Evolutionary conservation across 345 rosid genomes (phyloP).

Genomic region (Erucastrum elatum): DNA sequence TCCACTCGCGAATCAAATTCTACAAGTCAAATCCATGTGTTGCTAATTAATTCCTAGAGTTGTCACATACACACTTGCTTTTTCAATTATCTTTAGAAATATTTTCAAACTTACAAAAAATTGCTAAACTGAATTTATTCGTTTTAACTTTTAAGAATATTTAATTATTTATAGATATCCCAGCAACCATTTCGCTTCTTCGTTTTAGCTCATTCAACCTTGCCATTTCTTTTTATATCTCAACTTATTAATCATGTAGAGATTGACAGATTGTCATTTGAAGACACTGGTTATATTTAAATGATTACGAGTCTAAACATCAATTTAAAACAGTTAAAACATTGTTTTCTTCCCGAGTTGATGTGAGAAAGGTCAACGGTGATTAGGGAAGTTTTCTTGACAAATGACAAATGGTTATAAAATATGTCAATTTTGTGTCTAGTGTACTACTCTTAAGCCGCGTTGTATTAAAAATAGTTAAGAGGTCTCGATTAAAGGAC

Average conservation of each 20-base stretch:
- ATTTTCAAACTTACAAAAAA: neutral
- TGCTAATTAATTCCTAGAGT: neutral
- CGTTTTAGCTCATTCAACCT: too few species aligned
- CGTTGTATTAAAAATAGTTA: conserved; percentile 25
- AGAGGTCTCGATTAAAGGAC: conserved; percentile 28
- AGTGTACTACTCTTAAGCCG: conserved; percentile 18
- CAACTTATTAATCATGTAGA: conserved; percentile 19
- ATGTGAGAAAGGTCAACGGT: conserved; percentile 34
- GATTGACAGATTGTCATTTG: conserved; percentile 17
- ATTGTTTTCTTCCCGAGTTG: conserved; percentile 3
- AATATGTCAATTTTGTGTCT: conserved; percentile 7
- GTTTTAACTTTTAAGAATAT: too few species aligned
- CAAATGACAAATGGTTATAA: conserved; percentile 21
- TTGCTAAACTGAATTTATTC: too few species aligned
- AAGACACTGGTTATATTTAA: conserved; percentile 30
- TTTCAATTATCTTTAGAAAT: neutral
- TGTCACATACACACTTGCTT: neutral
- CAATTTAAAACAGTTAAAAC: neutral
- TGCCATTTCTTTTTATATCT: neutral
- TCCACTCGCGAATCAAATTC: neutral
- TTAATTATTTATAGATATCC: too few species aligned
- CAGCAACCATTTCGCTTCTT: too few species aligned
- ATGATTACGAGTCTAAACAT: neutral
- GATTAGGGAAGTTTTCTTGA: conserved; percentile 11
- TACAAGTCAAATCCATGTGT: conserved; percentile 17